A percentile compares a stretch with the other conserved stretches of the same genome.
phyloP scores from a whole-genome alignment of 2,329 filamentous ascomycete species.

The Stachybotrys elegans region DNA sequence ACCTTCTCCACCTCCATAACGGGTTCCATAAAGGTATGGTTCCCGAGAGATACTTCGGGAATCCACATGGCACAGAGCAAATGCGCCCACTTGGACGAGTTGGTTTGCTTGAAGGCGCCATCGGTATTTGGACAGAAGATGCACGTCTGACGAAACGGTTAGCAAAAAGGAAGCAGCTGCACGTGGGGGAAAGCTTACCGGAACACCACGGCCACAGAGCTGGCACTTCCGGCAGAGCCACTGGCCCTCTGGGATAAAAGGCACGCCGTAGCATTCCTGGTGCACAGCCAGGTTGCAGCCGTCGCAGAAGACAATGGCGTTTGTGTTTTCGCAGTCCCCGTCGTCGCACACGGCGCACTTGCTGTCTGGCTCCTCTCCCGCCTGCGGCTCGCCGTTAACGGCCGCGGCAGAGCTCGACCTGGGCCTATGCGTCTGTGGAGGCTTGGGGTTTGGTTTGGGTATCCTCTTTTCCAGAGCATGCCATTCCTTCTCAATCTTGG shows the following conservation, averaged over 20 bases:
- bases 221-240: slow-evolving; percentile 98
- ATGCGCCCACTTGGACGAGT: slow-evolving; percentile 94
- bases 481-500: slow-evolving; percentile 99
- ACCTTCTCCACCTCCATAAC: slow-evolving; percentile 98
- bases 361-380: slow-evolving; percentile 88
- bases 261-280: slow-evolving; percentile 97
- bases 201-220: slow-evolving; percentile 84
- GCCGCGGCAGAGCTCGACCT: slow-evolving; percentile 91
- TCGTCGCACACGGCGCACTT: slow-evolving; percentile 98
- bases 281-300: slow-evolving; percentile 96
- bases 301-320: slow-evolving; percentile 98
- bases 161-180: slow-evolving; percentile 8
- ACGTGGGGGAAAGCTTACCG: slow-evolving; percentile 46
- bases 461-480: slow-evolving; percentile 93
- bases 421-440: slow-evolving; percentile 88
- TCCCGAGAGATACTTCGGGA: slow-evolving; percentile 90
- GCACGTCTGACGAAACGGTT: slow-evolving; percentile 58
- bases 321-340: slow-evolving; percentile 98
- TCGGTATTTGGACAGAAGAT: slow-evolving; percentile 98
- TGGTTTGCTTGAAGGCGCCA: slow-evolving; percentile 97
- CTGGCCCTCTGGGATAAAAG: slow-evolving; percentile 96
- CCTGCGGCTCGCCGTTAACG: slow-evolving; percentile 83
- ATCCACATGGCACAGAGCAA: slow-evolving; percentile 98
- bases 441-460: slow-evolving; percentile 93
- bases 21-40: slow-evolving; percentile 96